Evolutionary conservation across 2,329 filamentous ascomycete genomes (phyloP), one percentile per base, ranked within the genome.

Genomic region (Penicillium sp.): DNA sequence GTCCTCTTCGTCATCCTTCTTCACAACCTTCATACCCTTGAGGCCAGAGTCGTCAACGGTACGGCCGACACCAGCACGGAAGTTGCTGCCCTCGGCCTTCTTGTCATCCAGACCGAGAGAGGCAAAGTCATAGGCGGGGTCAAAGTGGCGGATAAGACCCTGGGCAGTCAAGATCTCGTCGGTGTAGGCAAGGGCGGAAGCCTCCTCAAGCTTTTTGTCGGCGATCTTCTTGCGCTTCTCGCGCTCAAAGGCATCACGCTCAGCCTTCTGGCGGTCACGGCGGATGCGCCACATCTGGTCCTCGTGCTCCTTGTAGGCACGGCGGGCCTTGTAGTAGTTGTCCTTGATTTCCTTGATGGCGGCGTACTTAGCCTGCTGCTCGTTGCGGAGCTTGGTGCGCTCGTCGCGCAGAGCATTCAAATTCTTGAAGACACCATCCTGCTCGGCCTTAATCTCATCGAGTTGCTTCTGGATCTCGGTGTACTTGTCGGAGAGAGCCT

Each of bases 121-220:
- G 79, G 83, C 29, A 74, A 83, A 77, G 88, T 89, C 75, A 88
- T 89, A 69, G 81, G 70, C 83, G 2, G 93, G 93, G 73, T 97
- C 92, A 63, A 97, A 93, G 81, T 93, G 93, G 63, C 87, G 86
- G 64, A 97, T 89, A 42, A 99, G 81, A 70, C 86, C 88, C 77
- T 94, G 89, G 57, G 90, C 89, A 48, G 88, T 88, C 65, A 91
- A 84, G 68, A 99, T 96, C 78, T 99, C 91, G 65, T 96, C 90
- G 43, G 90, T 81, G 79, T 90, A 99, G 47, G 94, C 94, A 15
- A 88, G 91, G 65, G 90, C 87, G 28, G 70, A 75, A 52, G 72
- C 77, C 63, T 79, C 77, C 63, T 79, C 77, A 26, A 79, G 68
- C 65, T 78, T 78, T 67, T 80, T 80, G 64, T 81, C 79, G 45